Evolutionary conservation across 257 asterid species (phyloP).

Genomic region (Nicotiana noctiflora): DNA sequence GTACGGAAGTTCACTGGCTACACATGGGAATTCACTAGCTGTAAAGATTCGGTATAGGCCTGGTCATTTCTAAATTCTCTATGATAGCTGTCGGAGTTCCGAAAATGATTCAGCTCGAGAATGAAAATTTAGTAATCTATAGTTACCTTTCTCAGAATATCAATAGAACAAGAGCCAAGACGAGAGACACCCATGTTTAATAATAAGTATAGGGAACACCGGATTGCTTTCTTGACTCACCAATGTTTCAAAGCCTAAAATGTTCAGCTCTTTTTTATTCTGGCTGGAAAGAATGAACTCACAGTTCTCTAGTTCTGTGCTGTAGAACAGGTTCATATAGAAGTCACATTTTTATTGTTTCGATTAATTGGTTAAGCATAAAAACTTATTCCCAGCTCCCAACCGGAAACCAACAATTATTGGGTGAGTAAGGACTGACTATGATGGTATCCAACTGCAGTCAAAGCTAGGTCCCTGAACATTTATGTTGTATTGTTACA

Average conservation of each 20-base stretch:
- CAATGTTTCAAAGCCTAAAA: not conserved
- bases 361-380: not conserved
- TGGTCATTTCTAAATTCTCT: no score
- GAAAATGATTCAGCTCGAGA: not conserved
- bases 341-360: not conserved
- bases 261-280: not conserved
- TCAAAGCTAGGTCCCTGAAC: not conserved
- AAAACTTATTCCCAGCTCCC: not conserved
- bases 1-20: no score
- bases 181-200: not conserved
- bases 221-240: not conserved
- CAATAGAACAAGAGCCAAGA: not conserved
- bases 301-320: not conserved
- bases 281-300: not conserved
- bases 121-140: not conserved
- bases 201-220: not conserved
- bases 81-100: no score
- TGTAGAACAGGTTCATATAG: not conserved
- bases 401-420: not conserved
- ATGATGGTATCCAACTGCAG: not conserved
- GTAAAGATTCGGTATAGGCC: no score
- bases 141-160: not conserved
- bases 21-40: no score
- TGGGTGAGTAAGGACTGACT: not conserved
- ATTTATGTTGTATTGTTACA: not conserved